Evolutionary conservation across 805 yeast genomes (phyloP), one percentile per base, ranked within the genome.

Genomic region (Candida nonsorbophila): DNA sequence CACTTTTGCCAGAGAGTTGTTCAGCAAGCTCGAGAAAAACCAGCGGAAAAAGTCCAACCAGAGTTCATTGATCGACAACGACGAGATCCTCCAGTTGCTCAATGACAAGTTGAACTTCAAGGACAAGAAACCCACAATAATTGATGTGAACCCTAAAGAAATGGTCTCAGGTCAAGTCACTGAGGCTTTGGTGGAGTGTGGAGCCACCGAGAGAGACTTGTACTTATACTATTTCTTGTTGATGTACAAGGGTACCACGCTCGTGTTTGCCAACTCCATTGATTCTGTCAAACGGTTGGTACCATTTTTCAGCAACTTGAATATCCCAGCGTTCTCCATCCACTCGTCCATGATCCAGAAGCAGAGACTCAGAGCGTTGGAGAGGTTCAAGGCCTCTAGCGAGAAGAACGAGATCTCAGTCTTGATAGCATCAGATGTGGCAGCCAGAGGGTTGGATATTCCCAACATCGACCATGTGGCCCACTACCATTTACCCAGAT

Each of bases 361-460:
- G 48, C 95, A 86, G 52, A 76, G 99, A 49, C 62, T 92, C 44
- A 72, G 88, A 42, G 75, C 90, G 3, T 62, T 92, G 45, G 98
- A 92, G 58, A 72, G 80, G 37, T 90, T 87, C 65, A 74, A 70
- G 40, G 69, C 63, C 26, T 68, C 77, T 12, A 66, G 73, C 25
- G 43, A 44, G 16, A 55, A 60, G 5, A 58, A 66, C 27, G 70
- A 72, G 28, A 62, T 77, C 3, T 67, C 84, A 1, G 88, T 88
- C 3, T 64, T 92, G 32, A 73, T 92, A 30, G 95, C 97, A 1
- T 86, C 97, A 4, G 98, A 92, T 58, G 97, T 92, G 25, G 98
- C 98, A 2, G 98, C 98, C 4, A 76, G 98, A 67, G 98, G 98
- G 36, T 69, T 92, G 36, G 98, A 92, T 67, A 86, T 92, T 31